These are phyloP conservation scores for Talaromyces sp. DNA, from an alignment of 2,329 filamentous ascomycete genomes.

Conservation along the genomic window DNA sequence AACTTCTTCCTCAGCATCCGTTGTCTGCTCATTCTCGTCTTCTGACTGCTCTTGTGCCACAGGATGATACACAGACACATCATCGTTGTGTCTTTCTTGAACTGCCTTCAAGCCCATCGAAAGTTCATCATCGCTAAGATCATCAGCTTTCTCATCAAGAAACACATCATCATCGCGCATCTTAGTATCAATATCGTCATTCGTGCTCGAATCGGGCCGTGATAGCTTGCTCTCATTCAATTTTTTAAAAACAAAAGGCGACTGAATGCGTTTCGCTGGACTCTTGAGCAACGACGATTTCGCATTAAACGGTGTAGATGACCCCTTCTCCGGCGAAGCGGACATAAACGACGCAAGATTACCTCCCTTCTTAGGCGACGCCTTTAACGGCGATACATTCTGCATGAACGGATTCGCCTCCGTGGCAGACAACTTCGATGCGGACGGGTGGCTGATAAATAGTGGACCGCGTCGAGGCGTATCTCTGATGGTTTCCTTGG, in stretches of 20 bases:
- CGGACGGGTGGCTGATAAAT: constrained; percentile 24
- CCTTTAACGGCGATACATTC: constrained; percentile 39
- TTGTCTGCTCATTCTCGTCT: not conserved
- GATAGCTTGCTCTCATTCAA: not conserved
- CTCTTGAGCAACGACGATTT: constrained; percentile 40
- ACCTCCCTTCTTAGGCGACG: constrained; percentile 42
- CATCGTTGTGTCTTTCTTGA: constrained; percentile 7
- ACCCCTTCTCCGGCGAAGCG: constrained; percentile 32
- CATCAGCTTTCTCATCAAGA: constrained; percentile 15
- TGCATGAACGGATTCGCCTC: constrained; percentile 27
- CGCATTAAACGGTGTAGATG: constrained; percentile 34
- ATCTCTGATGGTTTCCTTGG: constrained; percentile 41
- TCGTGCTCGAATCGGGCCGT: not conserved
- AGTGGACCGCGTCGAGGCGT: constrained; percentile 38
- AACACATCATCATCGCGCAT: constrained; percentile 13
- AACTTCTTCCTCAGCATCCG: not conserved
- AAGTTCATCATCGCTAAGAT: constrained; percentile 17
- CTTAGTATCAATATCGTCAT: constrained; percentile 12
- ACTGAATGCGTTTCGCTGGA: constrained; percentile 43
- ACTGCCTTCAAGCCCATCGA: not conserved
- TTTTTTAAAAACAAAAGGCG: constrained; percentile 34
- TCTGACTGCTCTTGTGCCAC: not conserved
- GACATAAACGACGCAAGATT: constrained; percentile 34
- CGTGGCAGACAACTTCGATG: constrained; percentile 19
- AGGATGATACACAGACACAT: constrained; percentile 16